A percentile compares a stretch with the other conserved stretches of the same genome.
phyloP scores from a whole-genome alignment of 768 basidiomycete genomes.

The Strobilomyces confusus region DNA sequence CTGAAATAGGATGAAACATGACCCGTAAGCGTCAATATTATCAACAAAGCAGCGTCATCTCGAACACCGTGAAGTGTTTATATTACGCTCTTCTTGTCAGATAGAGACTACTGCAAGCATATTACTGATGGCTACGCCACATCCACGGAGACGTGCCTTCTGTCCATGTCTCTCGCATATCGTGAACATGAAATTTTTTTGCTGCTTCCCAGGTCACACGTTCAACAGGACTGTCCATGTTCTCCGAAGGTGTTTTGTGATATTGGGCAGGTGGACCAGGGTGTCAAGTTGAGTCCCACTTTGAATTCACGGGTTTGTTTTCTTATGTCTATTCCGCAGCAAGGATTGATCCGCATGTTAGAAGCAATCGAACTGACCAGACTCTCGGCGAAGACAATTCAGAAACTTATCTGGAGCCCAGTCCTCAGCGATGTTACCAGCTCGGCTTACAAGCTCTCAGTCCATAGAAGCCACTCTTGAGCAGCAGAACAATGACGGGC shows the following conservation, averaged over 20 bases:
- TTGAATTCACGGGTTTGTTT: conserved; percentile 10
- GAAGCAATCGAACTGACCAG: neutral
- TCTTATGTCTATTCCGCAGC: neutral
- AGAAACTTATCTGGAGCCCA: neutral
- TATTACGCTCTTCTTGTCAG: neutral
- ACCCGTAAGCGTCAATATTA: neutral
- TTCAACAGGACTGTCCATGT: neutral
- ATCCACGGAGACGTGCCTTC: conserved; percentile 1
- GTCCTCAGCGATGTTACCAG: neutral
- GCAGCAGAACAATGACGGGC: neutral
- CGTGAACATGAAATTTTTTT: neutral
- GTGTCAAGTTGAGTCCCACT: neutral
- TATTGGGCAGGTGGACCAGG: neutral
- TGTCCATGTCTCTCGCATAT: neutral
- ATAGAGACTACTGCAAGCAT: too few species aligned
- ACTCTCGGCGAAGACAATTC: neutral
- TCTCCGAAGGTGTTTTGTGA: neutral
- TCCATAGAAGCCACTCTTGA: neutral
- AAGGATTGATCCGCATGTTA: conserved; percentile 1
- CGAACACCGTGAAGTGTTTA: neutral
- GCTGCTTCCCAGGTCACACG: neutral
- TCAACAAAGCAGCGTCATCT: conserved; percentile 21
- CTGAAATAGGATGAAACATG: conserved; percentile 23
- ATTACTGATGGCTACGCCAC: neutral
- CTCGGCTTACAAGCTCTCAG: conserved; percentile 2